These are phyloP conservation scores for Streptanthus diversifolius DNA, from an alignment of 345 rosid genomes.

Conservation along the genomic window DNA sequence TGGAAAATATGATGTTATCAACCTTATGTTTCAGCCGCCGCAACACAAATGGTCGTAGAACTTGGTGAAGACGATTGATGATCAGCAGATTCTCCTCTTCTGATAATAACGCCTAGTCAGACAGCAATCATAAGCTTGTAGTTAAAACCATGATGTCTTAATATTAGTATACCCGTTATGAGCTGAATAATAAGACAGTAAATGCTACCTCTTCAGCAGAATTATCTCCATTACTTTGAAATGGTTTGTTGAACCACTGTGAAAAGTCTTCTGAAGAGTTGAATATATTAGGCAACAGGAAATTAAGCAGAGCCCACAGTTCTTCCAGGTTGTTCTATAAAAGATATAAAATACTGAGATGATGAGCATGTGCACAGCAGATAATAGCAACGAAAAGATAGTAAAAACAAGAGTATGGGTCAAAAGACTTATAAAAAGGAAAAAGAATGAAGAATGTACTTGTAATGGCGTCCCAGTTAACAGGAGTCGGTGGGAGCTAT, in stretches of 20 bases:
- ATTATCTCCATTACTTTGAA: slow-evolving; percentile 81
- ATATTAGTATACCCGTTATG: background rate
- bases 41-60: slow-evolving; percentile 90
- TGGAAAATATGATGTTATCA: background rate
- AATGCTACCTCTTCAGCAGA: slow-evolving; percentile 70
- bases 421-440: background rate
- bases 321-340: slow-evolving; percentile 91
- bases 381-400: background rate
- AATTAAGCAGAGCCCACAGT: slow-evolving; percentile 91
- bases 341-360: slow-evolving; percentile 12
- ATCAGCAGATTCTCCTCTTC: slow-evolving; percentile 93
- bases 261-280: slow-evolving; percentile 94
- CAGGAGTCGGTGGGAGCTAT: slow-evolving; percentile 76
- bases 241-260: slow-evolving; percentile 97
- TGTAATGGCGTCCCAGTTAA: slow-evolving; percentile 92
- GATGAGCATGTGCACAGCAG: slow-evolving; percentile 7
- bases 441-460: slow-evolving; percentile 36
- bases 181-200: slow-evolving; percentile 14
- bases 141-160: slow-evolving; percentile 3
- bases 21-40: slow-evolving; percentile 96
- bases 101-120: slow-evolving; percentile 69
- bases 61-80: slow-evolving; percentile 93
- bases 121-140: slow-evolving; percentile 12
- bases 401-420: background rate
- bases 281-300: slow-evolving; percentile 86